Evolutionary conservation across 2,329 filamentous ascomycete species (phyloP).

Genomic region (Fusarium palustre): DNA sequence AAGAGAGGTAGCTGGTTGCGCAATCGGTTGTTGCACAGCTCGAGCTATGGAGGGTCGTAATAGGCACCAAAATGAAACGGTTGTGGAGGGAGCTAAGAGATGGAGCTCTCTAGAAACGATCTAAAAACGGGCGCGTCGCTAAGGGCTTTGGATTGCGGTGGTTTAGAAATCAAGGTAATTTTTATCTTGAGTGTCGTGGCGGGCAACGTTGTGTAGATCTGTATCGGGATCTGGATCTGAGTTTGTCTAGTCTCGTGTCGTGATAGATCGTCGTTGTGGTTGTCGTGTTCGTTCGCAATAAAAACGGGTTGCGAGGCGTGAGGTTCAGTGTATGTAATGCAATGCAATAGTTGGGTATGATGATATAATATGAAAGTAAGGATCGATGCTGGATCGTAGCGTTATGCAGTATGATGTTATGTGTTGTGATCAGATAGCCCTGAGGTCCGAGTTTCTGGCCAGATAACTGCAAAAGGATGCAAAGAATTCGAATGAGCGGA

Average conservation of each 20-base stretch:
- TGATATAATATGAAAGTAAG: conserved; percentile 16
- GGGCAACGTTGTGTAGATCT: background rate
- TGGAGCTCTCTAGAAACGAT: conserved; percentile 30
- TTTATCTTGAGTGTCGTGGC: background rate
- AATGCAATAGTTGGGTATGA: background rate
- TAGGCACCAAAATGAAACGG: conserved; percentile 26
- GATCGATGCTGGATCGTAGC: conserved; percentile 10
- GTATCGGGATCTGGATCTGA: background rate
- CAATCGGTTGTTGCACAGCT: conserved; percentile 5
- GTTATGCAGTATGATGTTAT: conserved; percentile 30
- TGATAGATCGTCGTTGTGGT: conserved; percentile 30
- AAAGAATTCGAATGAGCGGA: conserved; percentile 1
- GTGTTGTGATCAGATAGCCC: conserved; percentile 1
- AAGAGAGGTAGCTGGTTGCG: conserved; percentile 1
- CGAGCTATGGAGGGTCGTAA: conserved; percentile 23
- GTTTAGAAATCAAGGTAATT: background rate
- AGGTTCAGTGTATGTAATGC: background rate
- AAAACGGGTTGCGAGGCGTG: background rate
- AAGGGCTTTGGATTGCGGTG: conserved; percentile 14
- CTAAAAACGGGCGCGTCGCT: conserved; percentile 20
- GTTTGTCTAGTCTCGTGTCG: conserved; percentile 12
- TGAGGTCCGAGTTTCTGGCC: conserved; percentile 28
- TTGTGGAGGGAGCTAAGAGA: conserved; percentile 23
- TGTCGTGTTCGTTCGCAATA: conserved; percentile 29
- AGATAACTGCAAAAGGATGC: conserved; percentile 23